These are phyloP conservation scores for Nyctanthes arbortristis DNA, from an alignment of 257 asterid genomes.

Conservation along the genomic window DNA sequence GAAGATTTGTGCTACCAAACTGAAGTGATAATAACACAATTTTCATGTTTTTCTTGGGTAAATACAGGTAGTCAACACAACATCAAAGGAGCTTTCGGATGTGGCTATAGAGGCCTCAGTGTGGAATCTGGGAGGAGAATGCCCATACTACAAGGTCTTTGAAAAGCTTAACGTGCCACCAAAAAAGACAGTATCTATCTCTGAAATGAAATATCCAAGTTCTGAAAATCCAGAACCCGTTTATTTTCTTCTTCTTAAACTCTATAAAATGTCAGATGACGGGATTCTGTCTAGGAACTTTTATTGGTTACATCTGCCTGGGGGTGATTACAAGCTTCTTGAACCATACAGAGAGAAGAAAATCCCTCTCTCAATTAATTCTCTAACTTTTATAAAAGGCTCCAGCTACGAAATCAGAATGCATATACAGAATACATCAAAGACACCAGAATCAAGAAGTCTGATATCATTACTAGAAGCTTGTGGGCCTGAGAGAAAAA, in stretches of 20 bases:
- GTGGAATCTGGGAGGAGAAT: constrained; percentile 80
- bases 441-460: constrained; percentile 47
- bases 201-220: constrained; percentile 78
- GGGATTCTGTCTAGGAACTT: constrained; percentile 80
- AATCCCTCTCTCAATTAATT: constrained; percentile 58
- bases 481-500: constrained; percentile 18
- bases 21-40: not conserved
- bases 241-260: constrained; percentile 92
- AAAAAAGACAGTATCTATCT: constrained; percentile 56
- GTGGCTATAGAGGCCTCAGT: constrained; percentile 79
- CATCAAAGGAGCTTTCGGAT: constrained; percentile 49
- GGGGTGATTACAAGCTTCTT: constrained; percentile 77
- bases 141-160: constrained; percentile 58
- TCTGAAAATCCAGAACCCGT: constrained; percentile 66
- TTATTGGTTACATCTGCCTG: constrained; percentile 85
- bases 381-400: constrained; percentile 55
- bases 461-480: constrained; percentile 21
- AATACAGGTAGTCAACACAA: constrained; percentile 71
- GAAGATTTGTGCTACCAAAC: not conserved
- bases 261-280: constrained; percentile 52
- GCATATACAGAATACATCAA: constrained; percentile 65
- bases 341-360: constrained; percentile 61
- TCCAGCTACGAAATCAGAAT: constrained; percentile 63
- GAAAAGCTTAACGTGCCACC: constrained; percentile 67
- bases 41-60: not conserved